These are phyloP conservation scores for Penicillium atrosanguineum DNA, from an alignment of 495 filamentous ascomycete species.

Conservation along the genomic window DNA sequence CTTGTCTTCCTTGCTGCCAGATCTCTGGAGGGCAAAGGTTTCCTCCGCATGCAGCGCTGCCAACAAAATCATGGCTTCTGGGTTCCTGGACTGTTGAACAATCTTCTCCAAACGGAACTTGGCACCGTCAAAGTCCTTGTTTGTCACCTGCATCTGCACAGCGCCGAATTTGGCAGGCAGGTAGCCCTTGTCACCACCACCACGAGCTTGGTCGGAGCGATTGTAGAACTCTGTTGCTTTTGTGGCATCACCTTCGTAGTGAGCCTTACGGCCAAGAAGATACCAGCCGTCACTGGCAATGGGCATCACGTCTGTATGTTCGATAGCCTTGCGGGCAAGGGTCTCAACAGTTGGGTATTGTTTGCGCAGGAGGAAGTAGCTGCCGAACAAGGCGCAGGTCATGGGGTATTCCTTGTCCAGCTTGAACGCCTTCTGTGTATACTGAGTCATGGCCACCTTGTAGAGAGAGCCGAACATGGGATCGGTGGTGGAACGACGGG, in stretches of 20 bases:
- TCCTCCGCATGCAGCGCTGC: conserved; percentile 92
- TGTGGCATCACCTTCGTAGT: conserved; percentile 64
- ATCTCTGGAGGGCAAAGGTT: conserved; percentile 73
- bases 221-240: conserved; percentile 79
- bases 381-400: conserved; percentile 83
- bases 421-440: conserved; percentile 92
- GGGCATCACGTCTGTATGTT: conserved; percentile 90
- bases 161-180: conserved; percentile 89
- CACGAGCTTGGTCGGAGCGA: conserved; percentile 83
- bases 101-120: conserved; percentile 95
- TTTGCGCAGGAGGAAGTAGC: conserved; percentile 81
- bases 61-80: conserved; percentile 88
- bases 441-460: conserved; percentile 90
- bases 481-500: conserved; percentile 71
- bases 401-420: conserved; percentile 90
- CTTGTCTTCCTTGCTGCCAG: conserved; percentile 81
- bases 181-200: conserved; percentile 82
- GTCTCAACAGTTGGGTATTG: conserved; percentile 73
- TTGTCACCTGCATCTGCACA: conserved; percentile 81
- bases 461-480: conserved; percentile 77
- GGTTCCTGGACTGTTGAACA: conserved; percentile 75
- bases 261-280: conserved; percentile 82
- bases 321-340: conserved; percentile 88
- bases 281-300: conserved; percentile 98
- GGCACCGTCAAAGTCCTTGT: conserved; percentile 81